These are phyloP conservation scores for Pittosporum tobira DNA, from an alignment of 129 eudicot genomes.

Conservation along the genomic window DNA sequence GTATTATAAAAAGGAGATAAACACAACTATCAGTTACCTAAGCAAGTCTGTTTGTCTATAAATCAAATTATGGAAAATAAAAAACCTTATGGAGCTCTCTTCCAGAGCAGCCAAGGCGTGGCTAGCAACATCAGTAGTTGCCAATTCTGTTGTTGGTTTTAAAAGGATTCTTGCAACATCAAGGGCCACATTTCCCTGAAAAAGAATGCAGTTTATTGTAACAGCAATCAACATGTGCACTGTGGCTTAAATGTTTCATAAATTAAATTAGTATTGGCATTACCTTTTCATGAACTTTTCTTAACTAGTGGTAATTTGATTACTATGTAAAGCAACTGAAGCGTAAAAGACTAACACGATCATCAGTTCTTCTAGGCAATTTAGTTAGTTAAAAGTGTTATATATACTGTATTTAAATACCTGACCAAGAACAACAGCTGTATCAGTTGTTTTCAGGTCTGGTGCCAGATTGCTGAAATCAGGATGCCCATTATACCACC, in stretches of 20 bases:
- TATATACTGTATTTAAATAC: slow-evolving; percentile 22
- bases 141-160: slow-evolving; percentile 64
- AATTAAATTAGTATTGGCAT: no score
- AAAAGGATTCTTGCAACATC: slow-evolving; percentile 89
- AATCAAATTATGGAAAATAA: neutral
- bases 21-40: neutral
- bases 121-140: slow-evolving; percentile 67
- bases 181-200: slow-evolving; percentile 93
- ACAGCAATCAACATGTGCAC: slow-evolving; percentile 1
- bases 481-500: slow-evolving; percentile 99
- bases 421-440: slow-evolving; percentile 98
- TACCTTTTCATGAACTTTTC: neutral
- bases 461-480: slow-evolving; percentile 62
- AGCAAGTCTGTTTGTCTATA: neutral
- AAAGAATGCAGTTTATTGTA: slow-evolving; percentile 3
- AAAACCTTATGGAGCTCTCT: slow-evolving; percentile 75
- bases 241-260: neutral
- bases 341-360: neutral
- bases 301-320: neutral
- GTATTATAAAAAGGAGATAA: neutral
- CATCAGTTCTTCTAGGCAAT: neutral
- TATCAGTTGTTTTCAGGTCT: slow-evolving; percentile 69
- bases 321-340: neutral
- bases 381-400: neutral
- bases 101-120: slow-evolving; percentile 66